Conservation (phyloP, 352 stramenopile genomes). For the Phytopythium delawarense region DNA sequence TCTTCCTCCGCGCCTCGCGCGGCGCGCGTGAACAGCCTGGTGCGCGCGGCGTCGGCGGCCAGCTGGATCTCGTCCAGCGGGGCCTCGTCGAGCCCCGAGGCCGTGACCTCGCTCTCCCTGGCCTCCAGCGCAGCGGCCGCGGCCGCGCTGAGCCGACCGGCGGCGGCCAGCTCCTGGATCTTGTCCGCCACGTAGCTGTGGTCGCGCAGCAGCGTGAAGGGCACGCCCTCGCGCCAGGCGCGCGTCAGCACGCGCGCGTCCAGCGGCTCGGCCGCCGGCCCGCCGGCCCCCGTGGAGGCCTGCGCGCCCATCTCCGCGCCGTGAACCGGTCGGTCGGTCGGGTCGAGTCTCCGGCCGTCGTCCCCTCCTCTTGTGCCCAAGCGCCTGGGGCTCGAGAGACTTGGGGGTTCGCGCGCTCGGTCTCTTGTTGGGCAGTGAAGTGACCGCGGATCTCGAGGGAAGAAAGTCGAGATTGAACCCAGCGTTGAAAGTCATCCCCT, state of each 20-base stretch:
- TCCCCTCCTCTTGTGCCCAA: too few species aligned
- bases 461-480: neutral
- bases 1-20: constrained; percentile 1
- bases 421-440: neutral
- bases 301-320: constrained; percentile 19
- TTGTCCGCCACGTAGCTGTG: constrained; percentile 66
- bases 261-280: constrained; percentile 1
- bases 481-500: neutral
- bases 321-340: too few species aligned
- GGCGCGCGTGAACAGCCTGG: constrained; percentile 43
- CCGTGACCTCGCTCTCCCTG: constrained; percentile 26
- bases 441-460: neutral
- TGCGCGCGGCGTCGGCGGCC: constrained; percentile 42
- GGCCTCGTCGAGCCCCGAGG: constrained; percentile 47
- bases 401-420: neutral
- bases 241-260: constrained; percentile 18
- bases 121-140: constrained; percentile 6
- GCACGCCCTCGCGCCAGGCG: constrained; percentile 45
- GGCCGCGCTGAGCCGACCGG: constrained; percentile 1
- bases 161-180: constrained; percentile 39
- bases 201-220: constrained; percentile 71
- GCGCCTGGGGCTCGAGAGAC: too few species aligned
- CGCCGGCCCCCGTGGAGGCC: constrained; percentile 14
- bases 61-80: constrained; percentile 58
- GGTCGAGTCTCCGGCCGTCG: too few species aligned